Conservation (phyloP, 345 rosid genomes). For the Anacardium occidentale region DNA sequence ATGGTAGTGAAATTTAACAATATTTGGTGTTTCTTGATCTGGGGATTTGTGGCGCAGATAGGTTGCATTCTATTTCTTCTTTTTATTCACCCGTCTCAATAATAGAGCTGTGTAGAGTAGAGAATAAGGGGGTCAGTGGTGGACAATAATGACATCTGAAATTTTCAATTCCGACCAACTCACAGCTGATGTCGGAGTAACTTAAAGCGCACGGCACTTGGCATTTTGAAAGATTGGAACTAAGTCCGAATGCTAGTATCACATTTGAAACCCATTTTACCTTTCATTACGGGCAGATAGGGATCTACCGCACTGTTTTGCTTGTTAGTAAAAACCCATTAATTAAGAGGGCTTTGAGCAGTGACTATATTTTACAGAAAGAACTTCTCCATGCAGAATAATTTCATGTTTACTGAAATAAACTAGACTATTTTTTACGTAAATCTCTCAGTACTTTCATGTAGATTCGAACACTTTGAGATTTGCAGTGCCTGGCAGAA, state of each 20-base stretch:
- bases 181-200: slow-evolving; percentile 6
- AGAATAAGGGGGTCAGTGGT: slow-evolving; percentile 26
- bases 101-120: slow-evolving; percentile 38
- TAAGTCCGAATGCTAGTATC: slow-evolving; percentile 2
- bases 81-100: slow-evolving; percentile 42
- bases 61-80: slow-evolving; percentile 41
- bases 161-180: slow-evolving; percentile 10
- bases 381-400: neutral
- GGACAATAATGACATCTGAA: slow-evolving; percentile 33
- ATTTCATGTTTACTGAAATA: neutral
- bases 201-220: slow-evolving; percentile 10
- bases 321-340: neutral
- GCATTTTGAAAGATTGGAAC: slow-evolving; percentile 7
- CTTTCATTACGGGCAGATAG: neutral
- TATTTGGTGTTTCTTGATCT: slow-evolving; percentile 3
- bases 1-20: slow-evolving; percentile 1
- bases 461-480: neutral
- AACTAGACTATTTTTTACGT: neutral
- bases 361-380: neutral
- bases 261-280: slow-evolving; percentile 5
- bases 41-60: slow-evolving; percentile 20
- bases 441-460: slow-evolving; percentile 2
- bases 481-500: neutral
- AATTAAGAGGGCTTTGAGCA: neutral
- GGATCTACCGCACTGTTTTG: neutral